A percentile compares a stretch with the other conserved stretches of the same genome.
Evolutionary conservation across 768 basidiomycete genomes (phyloP).

Genomic region (Mycena galopus): DNA sequence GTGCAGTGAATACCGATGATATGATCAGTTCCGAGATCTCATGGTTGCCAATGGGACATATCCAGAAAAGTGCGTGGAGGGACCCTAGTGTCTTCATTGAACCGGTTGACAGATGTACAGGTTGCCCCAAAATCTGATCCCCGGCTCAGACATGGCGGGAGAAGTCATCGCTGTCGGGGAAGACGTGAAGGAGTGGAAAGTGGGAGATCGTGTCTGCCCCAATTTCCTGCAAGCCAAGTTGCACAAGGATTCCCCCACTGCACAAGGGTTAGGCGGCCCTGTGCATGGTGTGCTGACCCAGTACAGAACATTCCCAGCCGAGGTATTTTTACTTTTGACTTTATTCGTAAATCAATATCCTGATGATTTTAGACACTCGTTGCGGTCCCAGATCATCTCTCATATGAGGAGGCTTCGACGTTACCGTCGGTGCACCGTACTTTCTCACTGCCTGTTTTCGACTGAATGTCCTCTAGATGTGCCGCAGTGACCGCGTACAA

Average conservation of each 20-base stretch:
- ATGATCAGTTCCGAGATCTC: constrained; percentile 62
- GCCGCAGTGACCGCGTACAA: constrained; percentile 67
- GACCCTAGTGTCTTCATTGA: too few species aligned
- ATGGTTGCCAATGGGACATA: constrained; percentile 55
- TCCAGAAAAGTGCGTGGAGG: constrained; percentile 44
- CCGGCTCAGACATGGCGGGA: constrained; percentile 67
- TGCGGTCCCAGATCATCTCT: constrained; percentile 66
- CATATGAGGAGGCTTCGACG: constrained; percentile 75
- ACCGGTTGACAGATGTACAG: too few species aligned
- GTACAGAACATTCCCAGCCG: constrained; percentile 62
- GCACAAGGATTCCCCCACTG: constrained; percentile 56
- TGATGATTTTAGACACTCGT: constrained; percentile 57
- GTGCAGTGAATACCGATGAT: background rate
- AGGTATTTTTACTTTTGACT: constrained; percentile 42
- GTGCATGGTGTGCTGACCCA: constrained; percentile 66
- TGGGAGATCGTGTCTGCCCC: constrained; percentile 67
- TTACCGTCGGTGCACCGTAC: constrained; percentile 60
- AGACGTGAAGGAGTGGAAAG: constrained; percentile 61
- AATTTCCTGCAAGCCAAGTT: constrained; percentile 66
- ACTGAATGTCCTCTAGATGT: constrained; percentile 39
- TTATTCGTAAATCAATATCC: background rate
- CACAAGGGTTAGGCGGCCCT: constrained; percentile 57
- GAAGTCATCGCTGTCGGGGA: constrained; percentile 63
- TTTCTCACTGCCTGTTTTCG: constrained; percentile 14
- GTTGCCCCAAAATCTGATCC: constrained; percentile 45